Conservation (phyloP, 1,139 yeast species). For the Maudiozyma humilis region DNA sequence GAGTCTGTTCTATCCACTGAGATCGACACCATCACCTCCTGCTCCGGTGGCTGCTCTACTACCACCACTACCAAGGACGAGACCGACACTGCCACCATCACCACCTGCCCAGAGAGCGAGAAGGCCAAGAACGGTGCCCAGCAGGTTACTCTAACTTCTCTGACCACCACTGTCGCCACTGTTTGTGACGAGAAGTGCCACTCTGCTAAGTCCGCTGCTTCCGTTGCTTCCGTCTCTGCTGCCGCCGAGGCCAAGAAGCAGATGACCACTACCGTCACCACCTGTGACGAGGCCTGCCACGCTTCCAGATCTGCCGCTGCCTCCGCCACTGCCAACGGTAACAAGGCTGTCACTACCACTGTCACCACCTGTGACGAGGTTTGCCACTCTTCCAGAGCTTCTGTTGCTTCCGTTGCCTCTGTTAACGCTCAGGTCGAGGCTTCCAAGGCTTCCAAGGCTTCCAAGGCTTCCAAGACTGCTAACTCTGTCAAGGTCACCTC, state of each 20-base stretch:
- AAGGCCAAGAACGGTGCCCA: not conserved
- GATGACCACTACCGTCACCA: slow-evolving; percentile 4
- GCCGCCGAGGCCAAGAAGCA: not conserved
- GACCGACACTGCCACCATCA: not conserved
- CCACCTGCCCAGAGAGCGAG: not conserved
- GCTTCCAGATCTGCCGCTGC: slow-evolving; percentile 1
- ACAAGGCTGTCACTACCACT: slow-evolving; percentile 1
- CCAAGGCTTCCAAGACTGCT: not conserved
- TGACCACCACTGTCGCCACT: slow-evolving; percentile 3
- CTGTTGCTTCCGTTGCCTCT: slow-evolving; percentile 1
- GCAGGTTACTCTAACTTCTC: slow-evolving; percentile 3
- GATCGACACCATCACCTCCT: slow-evolving; percentile 1
- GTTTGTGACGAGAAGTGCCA: slow-evolving; percentile 3
- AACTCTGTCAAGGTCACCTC: slow-evolving; percentile 1
- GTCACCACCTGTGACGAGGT: slow-evolving; percentile 3
- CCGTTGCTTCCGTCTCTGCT: not conserved
- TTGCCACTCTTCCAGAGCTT: slow-evolving; percentile 1
- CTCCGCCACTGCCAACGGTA: not conserved
- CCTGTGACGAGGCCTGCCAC: slow-evolving; percentile 3
- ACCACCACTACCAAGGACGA: not conserved
- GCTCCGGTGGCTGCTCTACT: slow-evolving; percentile 5
- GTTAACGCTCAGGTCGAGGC: slow-evolving; percentile 1
- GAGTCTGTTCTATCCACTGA: slow-evolving; percentile 1
- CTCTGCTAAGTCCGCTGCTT: slow-evolving; percentile 3
- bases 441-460: not conserved